Percentiles rank a stretch among this genome's conserved stretches.
Conservation (phyloP, 2,329 filamentous ascomycete genomes). For the Colletotrichum limetticola region DNA sequence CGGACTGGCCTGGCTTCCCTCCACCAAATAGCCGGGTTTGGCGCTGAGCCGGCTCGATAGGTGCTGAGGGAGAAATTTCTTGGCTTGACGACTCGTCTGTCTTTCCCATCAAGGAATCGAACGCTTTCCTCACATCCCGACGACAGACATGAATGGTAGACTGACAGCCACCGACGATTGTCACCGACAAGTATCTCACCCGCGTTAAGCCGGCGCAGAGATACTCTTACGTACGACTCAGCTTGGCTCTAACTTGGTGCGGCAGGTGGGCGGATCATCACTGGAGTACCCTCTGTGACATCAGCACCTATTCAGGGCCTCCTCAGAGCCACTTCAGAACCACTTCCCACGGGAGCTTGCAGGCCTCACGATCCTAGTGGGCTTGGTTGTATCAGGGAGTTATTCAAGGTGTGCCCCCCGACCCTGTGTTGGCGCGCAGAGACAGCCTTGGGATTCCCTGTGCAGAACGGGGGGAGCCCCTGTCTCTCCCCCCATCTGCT, state of each 20-base stretch:
- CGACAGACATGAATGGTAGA: constrained; percentile 7
- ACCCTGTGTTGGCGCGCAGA: constrained; percentile 1
- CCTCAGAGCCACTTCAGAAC: constrained; percentile 16
- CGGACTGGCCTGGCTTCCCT: constrained; percentile 5
- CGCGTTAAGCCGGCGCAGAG: constrained; percentile 11
- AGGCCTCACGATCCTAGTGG: constrained; percentile 30
- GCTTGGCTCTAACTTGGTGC: constrained; percentile 5
- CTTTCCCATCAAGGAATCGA: constrained; percentile 18
- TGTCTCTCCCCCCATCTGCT: constrained; percentile 20
- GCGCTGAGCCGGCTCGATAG: background rate
- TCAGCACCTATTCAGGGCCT: constrained; percentile 24
- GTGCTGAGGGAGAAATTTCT: background rate
- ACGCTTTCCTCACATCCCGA: background rate
- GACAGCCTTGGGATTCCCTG: constrained; percentile 14
- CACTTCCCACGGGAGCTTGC: constrained; percentile 27
- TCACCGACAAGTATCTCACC: constrained; percentile 14
- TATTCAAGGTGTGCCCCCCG: background rate
- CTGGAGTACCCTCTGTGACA: constrained; percentile 27
- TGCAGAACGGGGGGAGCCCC: constrained; percentile 14
- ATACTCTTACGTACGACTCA: constrained; percentile 33
- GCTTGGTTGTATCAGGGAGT: constrained; percentile 31
- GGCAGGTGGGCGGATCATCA: constrained; percentile 29
- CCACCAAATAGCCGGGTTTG: constrained; percentile 22
- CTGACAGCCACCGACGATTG: background rate
- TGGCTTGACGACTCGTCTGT: constrained; percentile 12